These are phyloP conservation scores for Calamus simplicifolius DNA, from an alignment of 176 grass and related monocot genomes.

Conservation along the genomic window DNA sequence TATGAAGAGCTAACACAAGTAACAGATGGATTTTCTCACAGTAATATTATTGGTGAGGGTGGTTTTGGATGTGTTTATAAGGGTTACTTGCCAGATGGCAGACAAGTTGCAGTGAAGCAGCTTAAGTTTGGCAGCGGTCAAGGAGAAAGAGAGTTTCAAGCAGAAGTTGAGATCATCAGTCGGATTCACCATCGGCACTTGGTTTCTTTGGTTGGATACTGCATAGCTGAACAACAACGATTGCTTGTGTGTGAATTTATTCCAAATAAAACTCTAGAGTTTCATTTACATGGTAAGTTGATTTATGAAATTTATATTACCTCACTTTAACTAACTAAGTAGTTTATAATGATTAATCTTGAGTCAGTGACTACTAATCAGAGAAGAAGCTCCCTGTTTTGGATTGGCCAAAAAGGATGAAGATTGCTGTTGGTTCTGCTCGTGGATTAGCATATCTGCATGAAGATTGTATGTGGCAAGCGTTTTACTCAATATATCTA, in stretches of 20 bases:
- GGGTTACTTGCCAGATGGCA: conserved; percentile 40
- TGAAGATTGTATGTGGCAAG: conserved; percentile 68
- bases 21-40: conserved; percentile 39
- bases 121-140: conserved; percentile 56
- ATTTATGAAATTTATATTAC: background rate
- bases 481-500: background rate
- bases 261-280: conserved; percentile 53
- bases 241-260: conserved; percentile 88
- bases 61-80: conserved; percentile 62
- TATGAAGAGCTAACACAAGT: conserved; percentile 43
- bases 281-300: conserved; percentile 60
- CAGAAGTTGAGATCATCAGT: conserved; percentile 83
- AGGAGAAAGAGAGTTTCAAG: conserved; percentile 58
- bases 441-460: conserved; percentile 81
- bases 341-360: no score
- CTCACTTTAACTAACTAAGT: no score
- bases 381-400: conserved; percentile 39
- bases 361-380: background rate
- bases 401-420: conserved; percentile 76
- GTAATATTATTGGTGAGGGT: conserved; percentile 52
- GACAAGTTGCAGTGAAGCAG: conserved; percentile 80
- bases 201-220: conserved; percentile 66
- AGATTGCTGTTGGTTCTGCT: conserved; percentile 70
- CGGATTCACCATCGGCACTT: conserved; percentile 87
- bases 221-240: conserved; percentile 46